Percentiles rank a stretch among this genome's conserved stretches.
Evolutionary conservation across 768 basidiomycete genomes (phyloP).

Genomic region (Clitopilus passeckerianus): DNA sequence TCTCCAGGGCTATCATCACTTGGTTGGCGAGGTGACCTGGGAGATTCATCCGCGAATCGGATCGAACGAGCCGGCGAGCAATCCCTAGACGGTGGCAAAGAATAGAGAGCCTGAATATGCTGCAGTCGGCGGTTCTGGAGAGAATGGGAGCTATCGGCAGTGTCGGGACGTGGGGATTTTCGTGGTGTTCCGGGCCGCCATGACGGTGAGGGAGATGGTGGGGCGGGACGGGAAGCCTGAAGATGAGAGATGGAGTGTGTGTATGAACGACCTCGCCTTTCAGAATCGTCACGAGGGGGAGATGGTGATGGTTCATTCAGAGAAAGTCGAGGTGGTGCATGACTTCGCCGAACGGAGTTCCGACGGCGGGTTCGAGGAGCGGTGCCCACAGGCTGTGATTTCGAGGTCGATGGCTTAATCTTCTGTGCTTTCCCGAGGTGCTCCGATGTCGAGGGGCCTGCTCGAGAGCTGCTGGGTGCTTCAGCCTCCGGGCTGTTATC

Average conservation of each 20-base stretch:
- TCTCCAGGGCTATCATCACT: neutral
- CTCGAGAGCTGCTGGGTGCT: neutral
- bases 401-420: neutral
- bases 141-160: constrained; percentile 16
- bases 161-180: constrained; percentile 14
- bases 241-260: neutral
- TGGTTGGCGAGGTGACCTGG: neutral
- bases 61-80: constrained; percentile 41
- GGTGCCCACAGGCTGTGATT: constrained; percentile 6
- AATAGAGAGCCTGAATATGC: constrained; percentile 22
- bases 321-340: constrained; percentile 3
- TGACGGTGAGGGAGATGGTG: constrained; percentile 2
- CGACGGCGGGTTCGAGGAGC: constrained; percentile 7
- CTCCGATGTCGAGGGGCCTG: constrained; percentile 1
- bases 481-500: constrained; percentile 33
- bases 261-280: constrained; percentile 6
- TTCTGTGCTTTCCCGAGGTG: constrained; percentile 11
- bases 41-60: constrained; percentile 28
- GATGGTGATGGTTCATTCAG: neutral
- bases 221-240: constrained; percentile 4
- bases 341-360: constrained; percentile 8
- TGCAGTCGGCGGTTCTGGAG: constrained; percentile 25
- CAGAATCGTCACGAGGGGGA: constrained; percentile 4
- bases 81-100: constrained; percentile 29
- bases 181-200: constrained; percentile 9